Conservation (phyloP, 2,329 filamentous ascomycete genomes). For the Aspergillus brasiliensis region DNA sequence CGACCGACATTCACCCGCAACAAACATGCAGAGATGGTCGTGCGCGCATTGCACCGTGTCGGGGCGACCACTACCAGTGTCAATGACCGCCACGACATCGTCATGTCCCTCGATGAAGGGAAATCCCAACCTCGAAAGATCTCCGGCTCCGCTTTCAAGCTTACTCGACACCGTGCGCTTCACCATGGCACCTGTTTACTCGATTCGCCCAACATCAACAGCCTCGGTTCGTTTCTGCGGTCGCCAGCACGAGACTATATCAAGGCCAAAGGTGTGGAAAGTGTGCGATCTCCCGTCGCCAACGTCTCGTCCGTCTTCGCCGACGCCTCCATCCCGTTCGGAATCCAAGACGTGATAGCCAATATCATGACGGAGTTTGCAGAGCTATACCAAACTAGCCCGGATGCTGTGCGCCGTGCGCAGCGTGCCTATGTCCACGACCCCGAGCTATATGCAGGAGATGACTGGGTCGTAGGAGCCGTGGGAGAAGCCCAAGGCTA, state of each 20-base stretch:
- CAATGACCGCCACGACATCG: conserved; percentile 91
- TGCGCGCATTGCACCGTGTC: conserved; percentile 67
- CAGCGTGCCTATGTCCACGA: conserved; percentile 37
- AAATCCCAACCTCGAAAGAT: conserved; percentile 66
- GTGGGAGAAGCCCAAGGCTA: conserved; percentile 56
- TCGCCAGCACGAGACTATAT: conserved; percentile 79
- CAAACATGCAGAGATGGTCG: conserved; percentile 90
- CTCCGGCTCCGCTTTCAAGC: conserved; percentile 92
- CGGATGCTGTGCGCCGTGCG: conserved; percentile 37
- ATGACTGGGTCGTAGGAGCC: conserved; percentile 42
- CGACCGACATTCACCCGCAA: conserved; percentile 75
- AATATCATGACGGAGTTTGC: conserved; percentile 68
- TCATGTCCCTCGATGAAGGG: conserved; percentile 58
- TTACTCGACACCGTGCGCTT: conserved; percentile 76
- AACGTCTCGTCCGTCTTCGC: conserved; percentile 68
- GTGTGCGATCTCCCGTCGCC: conserved; percentile 79
- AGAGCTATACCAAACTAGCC: conserved; percentile 60
- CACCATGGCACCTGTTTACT: conserved; percentile 94
- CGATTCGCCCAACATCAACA: conserved; percentile 69
- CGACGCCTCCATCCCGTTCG: conserved; percentile 49
- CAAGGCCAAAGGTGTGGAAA: conserved; percentile 82
- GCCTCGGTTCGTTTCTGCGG: conserved; percentile 69
- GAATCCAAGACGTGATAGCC: conserved; percentile 50
- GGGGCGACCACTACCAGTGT: conserved; percentile 64
- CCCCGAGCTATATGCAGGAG: conserved; percentile 35